Percentiles rank a stretch among this genome's conserved stretches.
Conservation (phyloP, 306 rosid species). For the Quercus mongolica region DNA sequence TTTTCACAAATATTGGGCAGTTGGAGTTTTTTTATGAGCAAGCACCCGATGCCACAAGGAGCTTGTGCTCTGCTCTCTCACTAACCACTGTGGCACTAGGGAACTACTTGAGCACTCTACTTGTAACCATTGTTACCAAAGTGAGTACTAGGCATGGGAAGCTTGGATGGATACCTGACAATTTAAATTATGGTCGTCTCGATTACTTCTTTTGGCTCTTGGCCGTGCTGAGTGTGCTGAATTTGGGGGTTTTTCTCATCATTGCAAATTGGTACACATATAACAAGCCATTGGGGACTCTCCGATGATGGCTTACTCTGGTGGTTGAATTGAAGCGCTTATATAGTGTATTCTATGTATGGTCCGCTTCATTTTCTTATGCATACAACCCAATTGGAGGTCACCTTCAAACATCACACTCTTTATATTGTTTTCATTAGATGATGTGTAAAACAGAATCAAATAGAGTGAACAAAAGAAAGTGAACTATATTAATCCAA, state of each 20-base stretch:
- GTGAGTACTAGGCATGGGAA: conserved; percentile 27
- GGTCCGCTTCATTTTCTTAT: background rate
- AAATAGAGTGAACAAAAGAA: background rate
- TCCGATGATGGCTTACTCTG: conserved; percentile 16
- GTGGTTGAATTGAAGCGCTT: background rate
- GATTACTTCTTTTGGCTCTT: conserved; percentile 48
- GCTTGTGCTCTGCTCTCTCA: conserved; percentile 44
- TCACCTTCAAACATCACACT: background rate
- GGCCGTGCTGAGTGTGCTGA: conserved; percentile 38
- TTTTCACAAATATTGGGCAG: conserved; percentile 41
- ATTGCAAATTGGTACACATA: conserved; percentile 51
- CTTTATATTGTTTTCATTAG: background rate
- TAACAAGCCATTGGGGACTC: conserved; percentile 38
- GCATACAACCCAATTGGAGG: background rate
- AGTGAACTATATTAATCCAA: background rate
- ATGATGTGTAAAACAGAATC: background rate
- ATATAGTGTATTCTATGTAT: background rate
- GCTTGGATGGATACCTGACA: conserved; percentile 53
- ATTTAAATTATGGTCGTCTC: conserved; percentile 45
- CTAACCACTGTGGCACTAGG: conserved; percentile 48
- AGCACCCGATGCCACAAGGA: conserved; percentile 55
- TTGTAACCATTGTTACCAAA: conserved; percentile 36
- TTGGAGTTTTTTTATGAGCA: conserved; percentile 52
- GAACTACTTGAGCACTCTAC: conserved; percentile 51
- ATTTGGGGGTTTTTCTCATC: conserved; percentile 35